phyloP scores from a whole-genome alignment of 352 stramenopile genomes.

The Phytophthora citrophthora region DNA sequence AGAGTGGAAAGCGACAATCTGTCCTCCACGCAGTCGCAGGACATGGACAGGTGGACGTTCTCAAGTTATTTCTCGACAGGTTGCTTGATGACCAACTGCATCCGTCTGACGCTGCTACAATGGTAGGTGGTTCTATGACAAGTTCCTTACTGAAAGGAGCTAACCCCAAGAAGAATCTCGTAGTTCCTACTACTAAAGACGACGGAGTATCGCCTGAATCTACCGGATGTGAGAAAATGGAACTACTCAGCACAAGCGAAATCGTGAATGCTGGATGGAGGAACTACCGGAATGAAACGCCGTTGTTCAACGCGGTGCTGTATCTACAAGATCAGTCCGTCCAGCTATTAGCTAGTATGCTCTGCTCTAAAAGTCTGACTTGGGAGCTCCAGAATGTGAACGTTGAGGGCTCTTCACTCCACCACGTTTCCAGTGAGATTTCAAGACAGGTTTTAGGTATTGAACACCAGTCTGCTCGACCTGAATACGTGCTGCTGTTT shows the following conservation, averaged over 20 bases:
- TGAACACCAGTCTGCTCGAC: constrained; percentile 25
- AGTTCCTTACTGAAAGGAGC: constrained; percentile 17
- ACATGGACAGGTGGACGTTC: constrained; percentile 60
- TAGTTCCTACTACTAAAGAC: constrained; percentile 27
- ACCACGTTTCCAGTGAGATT: constrained; percentile 57
- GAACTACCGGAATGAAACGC: constrained; percentile 73
- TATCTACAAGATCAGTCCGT: constrained; percentile 60
- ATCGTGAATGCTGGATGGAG: constrained; percentile 54
- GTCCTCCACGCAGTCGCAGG: constrained; percentile 66
- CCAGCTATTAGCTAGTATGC: constrained; percentile 33
- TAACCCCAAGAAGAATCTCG: constrained; percentile 25
- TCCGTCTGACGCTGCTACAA: constrained; percentile 13
- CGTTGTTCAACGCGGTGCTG: constrained; percentile 67
- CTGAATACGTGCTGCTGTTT: constrained; percentile 83
- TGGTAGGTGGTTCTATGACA: constrained; percentile 12
- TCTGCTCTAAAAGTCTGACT: constrained; percentile 47
- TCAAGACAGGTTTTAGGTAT: constrained; percentile 45
- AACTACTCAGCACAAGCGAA: constrained; percentile 29
- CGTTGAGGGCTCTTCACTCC: constrained; percentile 74
- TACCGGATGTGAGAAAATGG: background rate
- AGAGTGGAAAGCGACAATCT: constrained; percentile 68
- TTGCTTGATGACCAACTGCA: constrained; percentile 54
- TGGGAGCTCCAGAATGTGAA: constrained; percentile 72
- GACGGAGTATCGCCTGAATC: background rate
- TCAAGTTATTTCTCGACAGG: constrained; percentile 54